These are phyloP conservation scores for Ogataea minuta DNA, from an alignment of 805 yeast genomes.

Conservation along the genomic window DNA sequence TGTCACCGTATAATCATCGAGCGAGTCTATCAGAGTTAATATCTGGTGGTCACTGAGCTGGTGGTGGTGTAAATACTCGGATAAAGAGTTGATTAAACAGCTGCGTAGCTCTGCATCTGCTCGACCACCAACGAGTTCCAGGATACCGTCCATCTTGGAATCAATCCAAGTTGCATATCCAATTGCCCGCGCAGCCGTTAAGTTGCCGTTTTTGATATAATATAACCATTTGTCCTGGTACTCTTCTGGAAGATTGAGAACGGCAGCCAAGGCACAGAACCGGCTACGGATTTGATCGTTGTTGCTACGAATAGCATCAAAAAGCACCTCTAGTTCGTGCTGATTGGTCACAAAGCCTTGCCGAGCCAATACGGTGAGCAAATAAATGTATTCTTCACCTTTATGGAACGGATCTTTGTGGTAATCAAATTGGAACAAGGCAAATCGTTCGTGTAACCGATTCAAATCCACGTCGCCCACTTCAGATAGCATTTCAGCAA, in stretches of 20 bases:
- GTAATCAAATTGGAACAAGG: constrained; percentile 29
- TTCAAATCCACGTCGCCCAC: background rate
- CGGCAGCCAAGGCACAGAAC: constrained; percentile 33
- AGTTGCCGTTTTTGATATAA: constrained; percentile 40
- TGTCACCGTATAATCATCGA: constrained; percentile 77
- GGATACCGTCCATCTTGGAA: constrained; percentile 22
- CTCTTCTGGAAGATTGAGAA: constrained; percentile 15
- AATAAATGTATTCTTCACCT: constrained; percentile 38
- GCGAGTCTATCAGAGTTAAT: constrained; percentile 33
- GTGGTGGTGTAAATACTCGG: constrained; percentile 23
- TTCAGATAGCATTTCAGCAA: constrained; percentile 24
- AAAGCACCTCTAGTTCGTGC: constrained; percentile 23
- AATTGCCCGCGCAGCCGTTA: constrained; percentile 38
- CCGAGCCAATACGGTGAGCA: constrained; percentile 17
- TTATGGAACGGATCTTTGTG: constrained; percentile 34
- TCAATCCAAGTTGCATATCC: constrained; percentile 26
- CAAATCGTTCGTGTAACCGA: constrained; percentile 11
- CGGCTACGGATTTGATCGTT: constrained; percentile 22
- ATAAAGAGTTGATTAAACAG: constrained; percentile 26
- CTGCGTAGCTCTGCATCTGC: constrained; percentile 32
- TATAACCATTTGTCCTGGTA: constrained; percentile 34
- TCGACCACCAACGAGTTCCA: constrained; percentile 25
- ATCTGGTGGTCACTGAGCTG: constrained; percentile 12
- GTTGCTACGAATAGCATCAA: constrained; percentile 29
- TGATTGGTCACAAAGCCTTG: constrained; percentile 12